Evolutionary conservation across 305 asterid species (phyloP).

Genomic region (Solanum hybrid): DNA sequence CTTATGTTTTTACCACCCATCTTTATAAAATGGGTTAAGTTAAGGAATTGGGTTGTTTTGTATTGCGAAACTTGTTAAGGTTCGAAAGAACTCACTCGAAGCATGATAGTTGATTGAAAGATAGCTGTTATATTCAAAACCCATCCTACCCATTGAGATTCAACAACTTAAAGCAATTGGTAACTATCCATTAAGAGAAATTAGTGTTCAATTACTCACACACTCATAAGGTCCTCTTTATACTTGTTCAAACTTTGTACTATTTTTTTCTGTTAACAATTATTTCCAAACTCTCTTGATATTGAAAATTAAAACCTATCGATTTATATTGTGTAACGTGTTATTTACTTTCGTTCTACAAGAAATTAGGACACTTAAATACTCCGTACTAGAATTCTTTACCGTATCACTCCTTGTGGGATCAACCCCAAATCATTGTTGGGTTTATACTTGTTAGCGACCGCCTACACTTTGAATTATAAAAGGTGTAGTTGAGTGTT

Average conservation of each 20-base stretch:
- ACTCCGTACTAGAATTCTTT: not conserved
- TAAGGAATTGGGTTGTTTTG: not conserved
- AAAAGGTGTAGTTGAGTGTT: not conserved
- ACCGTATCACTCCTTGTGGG: not conserved
- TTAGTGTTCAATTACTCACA: not conserved
- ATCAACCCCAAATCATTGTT: not conserved
- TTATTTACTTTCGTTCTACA: not conserved
- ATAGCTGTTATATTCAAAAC: no score
- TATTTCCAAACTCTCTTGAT: not conserved
- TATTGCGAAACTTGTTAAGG: not conserved
- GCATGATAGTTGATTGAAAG: not conserved
- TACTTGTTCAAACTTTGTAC: not conserved
- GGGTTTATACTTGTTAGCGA: not conserved
- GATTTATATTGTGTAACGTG: not conserved
- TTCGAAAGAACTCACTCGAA: not conserved
- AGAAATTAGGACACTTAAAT: not conserved
- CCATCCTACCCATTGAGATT: not conserved
- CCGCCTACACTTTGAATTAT: not conserved
- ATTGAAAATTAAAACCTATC: not conserved
- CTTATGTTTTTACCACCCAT: not conserved
- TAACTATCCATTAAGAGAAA: not conserved
- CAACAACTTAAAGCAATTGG: not conserved
- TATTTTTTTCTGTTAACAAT: no score
- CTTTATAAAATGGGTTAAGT: not conserved
- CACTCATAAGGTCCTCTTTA: not conserved